These are phyloP conservation scores for Medicago ruthenica DNA, from an alignment of 306 rosid species.

Conservation along the genomic window DNA sequence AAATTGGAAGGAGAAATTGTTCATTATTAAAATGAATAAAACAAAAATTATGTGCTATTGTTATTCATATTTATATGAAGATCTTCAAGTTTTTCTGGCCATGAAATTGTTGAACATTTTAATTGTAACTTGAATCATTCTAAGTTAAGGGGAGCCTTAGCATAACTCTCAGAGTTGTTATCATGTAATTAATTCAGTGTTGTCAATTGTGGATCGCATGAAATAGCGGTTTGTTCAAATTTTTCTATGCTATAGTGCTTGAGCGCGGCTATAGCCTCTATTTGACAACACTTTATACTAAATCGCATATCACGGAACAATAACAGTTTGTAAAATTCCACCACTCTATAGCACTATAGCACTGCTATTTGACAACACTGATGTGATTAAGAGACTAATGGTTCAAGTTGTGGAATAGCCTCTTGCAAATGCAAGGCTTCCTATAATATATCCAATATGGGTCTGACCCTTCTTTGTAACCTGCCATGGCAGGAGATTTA, in stretches of 20 bases:
- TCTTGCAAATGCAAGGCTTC: slow-evolving; percentile 20
- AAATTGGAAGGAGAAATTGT: neutral
- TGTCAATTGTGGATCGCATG: too few relatives aligned
- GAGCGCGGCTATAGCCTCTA: too few relatives aligned
- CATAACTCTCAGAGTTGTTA: neutral
- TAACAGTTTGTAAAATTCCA: too few relatives aligned
- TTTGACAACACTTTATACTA: too few relatives aligned
- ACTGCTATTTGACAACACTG: too few relatives aligned
- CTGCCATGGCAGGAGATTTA: neutral
- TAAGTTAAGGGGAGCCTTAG: slow-evolving; percentile 6
- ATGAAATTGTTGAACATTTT: slow-evolving; percentile 25
- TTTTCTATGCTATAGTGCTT: too few relatives aligned
- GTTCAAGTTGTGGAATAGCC: slow-evolving; percentile 5
- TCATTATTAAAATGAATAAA: neutral
- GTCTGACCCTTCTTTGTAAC: slow-evolving; percentile 14
- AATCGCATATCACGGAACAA: too few relatives aligned
- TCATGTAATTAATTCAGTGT: neutral
- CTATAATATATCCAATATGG: neutral
- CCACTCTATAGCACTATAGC: too few relatives aligned
- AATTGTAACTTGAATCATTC: slow-evolving; percentile 37
- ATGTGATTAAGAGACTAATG: slow-evolving; percentile 1
- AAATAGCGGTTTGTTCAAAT: too few relatives aligned
- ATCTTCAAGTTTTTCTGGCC: slow-evolving; percentile 27
- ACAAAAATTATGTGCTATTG: slow-evolving; percentile 3
- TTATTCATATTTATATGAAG: slow-evolving; percentile 14